These are phyloP conservation scores for Tympanopsis confertula DNA, from an alignment of 2,329 filamentous ascomycete species.

Conservation along the genomic window DNA sequence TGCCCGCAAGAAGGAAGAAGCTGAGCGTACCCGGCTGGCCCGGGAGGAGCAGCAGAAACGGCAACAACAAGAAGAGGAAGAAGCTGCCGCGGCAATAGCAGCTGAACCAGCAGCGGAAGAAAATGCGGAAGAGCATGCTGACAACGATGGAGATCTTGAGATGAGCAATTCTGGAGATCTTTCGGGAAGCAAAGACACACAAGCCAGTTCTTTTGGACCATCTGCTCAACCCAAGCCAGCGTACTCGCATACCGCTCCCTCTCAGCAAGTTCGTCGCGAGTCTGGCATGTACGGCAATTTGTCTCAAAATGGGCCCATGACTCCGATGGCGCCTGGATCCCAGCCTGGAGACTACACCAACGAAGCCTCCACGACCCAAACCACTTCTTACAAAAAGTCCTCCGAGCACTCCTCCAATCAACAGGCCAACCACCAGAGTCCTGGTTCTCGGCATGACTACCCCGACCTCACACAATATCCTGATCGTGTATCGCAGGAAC, in stretches of 20 bases:
- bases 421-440: constrained; percentile 35
- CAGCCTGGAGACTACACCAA: constrained; percentile 56
- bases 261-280: constrained; percentile 24
- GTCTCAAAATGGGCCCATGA: constrained; percentile 53
- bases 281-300: constrained; percentile 39
- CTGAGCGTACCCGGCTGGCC: constrained; percentile 35
- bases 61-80: background rate
- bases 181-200: constrained; percentile 5
- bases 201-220: background rate
- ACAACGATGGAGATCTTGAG: constrained; percentile 25
- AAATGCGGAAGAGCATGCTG: constrained; percentile 5
- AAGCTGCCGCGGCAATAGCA: background rate
- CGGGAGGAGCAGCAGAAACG: too few relatives aligned
- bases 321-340: constrained; percentile 42
- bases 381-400: constrained; percentile 55
- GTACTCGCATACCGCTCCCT: constrained; percentile 40
- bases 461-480: constrained; percentile 1
- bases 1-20: constrained; percentile 47
- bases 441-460: background rate
- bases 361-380: constrained; percentile 89
- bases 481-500: background rate
- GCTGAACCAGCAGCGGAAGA: background rate
- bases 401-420: constrained; percentile 60
- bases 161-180: constrained; percentile 21
- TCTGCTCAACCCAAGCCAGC: constrained; percentile 31